These are phyloP conservation scores for Pycnococcus provasolii DNA, from an alignment of 139 green algal species.

Conservation along the genomic window DNA sequence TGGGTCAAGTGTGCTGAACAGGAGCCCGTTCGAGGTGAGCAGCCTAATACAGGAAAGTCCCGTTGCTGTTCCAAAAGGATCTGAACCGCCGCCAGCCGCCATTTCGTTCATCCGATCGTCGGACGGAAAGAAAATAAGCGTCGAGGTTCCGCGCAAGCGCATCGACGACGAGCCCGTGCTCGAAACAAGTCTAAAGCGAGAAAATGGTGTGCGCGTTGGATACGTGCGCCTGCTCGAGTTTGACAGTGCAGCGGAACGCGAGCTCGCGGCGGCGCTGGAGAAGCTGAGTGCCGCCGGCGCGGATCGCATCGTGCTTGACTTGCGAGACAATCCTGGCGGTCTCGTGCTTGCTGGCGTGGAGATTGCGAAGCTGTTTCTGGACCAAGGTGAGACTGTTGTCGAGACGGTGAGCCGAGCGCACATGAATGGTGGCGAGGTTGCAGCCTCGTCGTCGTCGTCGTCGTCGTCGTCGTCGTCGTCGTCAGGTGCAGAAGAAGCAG, in stretches of 20 bases:
- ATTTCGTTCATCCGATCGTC: neutral
- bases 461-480: neutral
- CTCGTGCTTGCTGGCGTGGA: conserved; percentile 82
- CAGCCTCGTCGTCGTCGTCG: neutral
- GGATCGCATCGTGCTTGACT: conserved; percentile 67
- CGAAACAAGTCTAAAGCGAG: neutral
- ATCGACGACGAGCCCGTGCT: neutral
- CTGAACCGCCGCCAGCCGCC: no score
- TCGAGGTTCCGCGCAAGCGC: neutral
- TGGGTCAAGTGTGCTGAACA: conserved; percentile 30
- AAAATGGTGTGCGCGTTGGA: conserved; percentile 30
- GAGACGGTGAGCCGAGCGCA: neutral
- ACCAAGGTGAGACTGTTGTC: neutral
- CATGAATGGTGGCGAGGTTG: neutral
- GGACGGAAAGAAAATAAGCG: conserved; percentile 1
- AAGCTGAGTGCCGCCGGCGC: conserved; percentile 45
- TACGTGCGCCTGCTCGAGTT: conserved; percentile 56
- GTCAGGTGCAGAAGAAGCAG: no score
- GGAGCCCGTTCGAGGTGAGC: conserved; percentile 52
- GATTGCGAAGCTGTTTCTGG: conserved; percentile 72
- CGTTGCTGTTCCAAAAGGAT: no score
- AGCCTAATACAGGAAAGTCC: conserved; percentile 28
- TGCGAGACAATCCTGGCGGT: conserved; percentile 84
- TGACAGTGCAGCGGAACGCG: conserved; percentile 59
- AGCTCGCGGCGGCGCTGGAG: conserved; percentile 53